These are phyloP conservation scores for Flaveria linearis DNA, from an alignment of 129 eudicot species.

Conservation along the genomic window DNA sequence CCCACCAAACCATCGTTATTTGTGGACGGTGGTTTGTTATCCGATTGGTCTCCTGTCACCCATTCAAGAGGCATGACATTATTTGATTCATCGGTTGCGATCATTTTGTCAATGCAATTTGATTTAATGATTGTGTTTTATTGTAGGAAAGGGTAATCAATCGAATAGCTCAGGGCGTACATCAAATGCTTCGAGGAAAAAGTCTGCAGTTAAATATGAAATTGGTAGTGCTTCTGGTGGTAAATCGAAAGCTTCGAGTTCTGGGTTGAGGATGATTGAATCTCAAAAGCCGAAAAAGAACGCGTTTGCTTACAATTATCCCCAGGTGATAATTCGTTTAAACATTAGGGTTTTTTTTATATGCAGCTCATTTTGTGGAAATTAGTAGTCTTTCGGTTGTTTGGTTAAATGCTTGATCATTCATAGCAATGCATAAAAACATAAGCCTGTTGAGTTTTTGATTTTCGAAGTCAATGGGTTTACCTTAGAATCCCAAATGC, in stretches of 20 bases:
- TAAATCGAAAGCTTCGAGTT: slow-evolving; percentile 31
- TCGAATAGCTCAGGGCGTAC: slow-evolving; percentile 32
- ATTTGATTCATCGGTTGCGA: not conserved
- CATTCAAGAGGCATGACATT: slow-evolving; percentile 53
- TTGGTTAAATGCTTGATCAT: not conserved
- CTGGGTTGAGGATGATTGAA: slow-evolving; percentile 25
- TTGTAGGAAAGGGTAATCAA: slow-evolving; percentile 35
- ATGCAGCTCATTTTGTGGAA: not conserved
- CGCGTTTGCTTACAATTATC: slow-evolving; percentile 53
- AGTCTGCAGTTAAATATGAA: slow-evolving; percentile 40
- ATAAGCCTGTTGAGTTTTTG: not conserved
- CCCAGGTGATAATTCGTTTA: slow-evolving; percentile 30
- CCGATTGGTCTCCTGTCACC: slow-evolving; percentile 59
- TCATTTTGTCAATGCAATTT: not conserved
- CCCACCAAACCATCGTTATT: slow-evolving; percentile 46
- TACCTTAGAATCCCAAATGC: too few species aligned
- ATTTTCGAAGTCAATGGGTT: too few species aligned
- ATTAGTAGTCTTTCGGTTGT: not conserved
- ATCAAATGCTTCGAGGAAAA: slow-evolving; percentile 32
- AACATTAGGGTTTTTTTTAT: slow-evolving; percentile 2
- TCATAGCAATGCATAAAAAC: not conserved
- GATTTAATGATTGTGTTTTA: not conserved
- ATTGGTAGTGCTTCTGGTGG: slow-evolving; percentile 34
- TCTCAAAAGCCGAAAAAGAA: slow-evolving; percentile 39
- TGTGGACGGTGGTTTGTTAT: slow-evolving; percentile 70